These are phyloP conservation scores for Tuber indicum DNA, from an alignment of 495 filamentous ascomycete species.

Conservation along the genomic window DNA sequence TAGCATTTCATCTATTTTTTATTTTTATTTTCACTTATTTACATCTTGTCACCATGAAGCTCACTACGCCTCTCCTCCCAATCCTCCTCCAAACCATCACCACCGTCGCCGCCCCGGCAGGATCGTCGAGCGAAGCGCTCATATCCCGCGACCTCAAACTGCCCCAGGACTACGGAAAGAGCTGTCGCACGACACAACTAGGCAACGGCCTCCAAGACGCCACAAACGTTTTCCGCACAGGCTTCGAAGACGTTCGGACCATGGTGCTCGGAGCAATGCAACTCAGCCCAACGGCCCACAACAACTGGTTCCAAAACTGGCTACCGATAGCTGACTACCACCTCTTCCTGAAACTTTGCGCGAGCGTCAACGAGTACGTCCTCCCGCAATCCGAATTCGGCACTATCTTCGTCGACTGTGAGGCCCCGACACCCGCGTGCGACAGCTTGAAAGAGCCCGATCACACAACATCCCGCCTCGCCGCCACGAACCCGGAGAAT, in stretches of 20 bases:
- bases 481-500: neutral
- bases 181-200: neutral
- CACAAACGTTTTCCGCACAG: neutral
- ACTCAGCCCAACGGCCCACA: neutral
- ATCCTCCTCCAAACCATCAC: neutral
- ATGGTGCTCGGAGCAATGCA: neutral
- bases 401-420: conserved; percentile 1
- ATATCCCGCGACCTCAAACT: neutral
- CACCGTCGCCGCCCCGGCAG: neutral
- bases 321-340: neutral
- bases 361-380: neutral
- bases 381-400: conserved; percentile 1
- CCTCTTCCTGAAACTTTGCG: conserved; percentile 1
- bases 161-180: neutral
- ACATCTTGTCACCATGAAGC: neutral
- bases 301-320: neutral
- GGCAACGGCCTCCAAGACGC: neutral
- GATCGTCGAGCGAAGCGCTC: neutral
- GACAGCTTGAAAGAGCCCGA: neutral
- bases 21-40: neutral
- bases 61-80: neutral
- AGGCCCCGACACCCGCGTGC: neutral
- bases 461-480: neutral
- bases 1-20: neutral
- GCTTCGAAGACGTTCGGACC: neutral